phyloP scores from a whole-genome alignment of 2,329 filamentous ascomycete genomes.

The Fusarium sp. region DNA sequence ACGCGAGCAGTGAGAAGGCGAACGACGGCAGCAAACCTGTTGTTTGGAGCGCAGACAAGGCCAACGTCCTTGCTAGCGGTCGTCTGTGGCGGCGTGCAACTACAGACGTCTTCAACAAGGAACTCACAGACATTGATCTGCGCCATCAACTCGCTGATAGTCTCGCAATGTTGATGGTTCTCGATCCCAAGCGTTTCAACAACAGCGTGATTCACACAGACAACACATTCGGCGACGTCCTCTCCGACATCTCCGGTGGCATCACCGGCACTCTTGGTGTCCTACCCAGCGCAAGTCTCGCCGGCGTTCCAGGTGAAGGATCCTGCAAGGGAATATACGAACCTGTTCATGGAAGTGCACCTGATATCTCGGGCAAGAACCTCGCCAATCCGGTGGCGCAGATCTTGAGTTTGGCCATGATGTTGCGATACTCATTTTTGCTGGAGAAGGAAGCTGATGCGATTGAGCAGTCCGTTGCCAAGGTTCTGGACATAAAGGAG shows the following conservation, averaged over 20 bases:
- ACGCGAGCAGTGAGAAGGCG: slow-evolving; percentile 32
- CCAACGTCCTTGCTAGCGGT: slow-evolving; percentile 61
- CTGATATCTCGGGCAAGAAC: slow-evolving; percentile 77
- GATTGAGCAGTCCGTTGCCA: slow-evolving; percentile 71
- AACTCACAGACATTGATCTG: slow-evolving; percentile 55
- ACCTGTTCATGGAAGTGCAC: slow-evolving; percentile 78
- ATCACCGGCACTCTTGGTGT: slow-evolving; percentile 57
- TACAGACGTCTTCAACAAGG: slow-evolving; percentile 51
- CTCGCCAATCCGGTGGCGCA: slow-evolving; percentile 79
- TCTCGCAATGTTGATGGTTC: slow-evolving; percentile 59
- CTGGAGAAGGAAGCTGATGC: slow-evolving; percentile 68
- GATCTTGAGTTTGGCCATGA: slow-evolving; percentile 77
- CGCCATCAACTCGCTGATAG: slow-evolving; percentile 59
- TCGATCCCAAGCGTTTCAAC: slow-evolving; percentile 58
- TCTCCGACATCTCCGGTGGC: slow-evolving; percentile 58
- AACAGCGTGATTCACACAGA: slow-evolving; percentile 57
- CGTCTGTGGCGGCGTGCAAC: slow-evolving; percentile 60
- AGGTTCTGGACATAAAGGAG: slow-evolving; percentile 66
- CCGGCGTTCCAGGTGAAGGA: slow-evolving; percentile 52
- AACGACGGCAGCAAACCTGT: slow-evolving; percentile 46
- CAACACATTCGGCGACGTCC: slow-evolving; percentile 60
- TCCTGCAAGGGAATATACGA: slow-evolving; percentile 77
- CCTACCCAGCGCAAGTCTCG: slow-evolving; percentile 57
- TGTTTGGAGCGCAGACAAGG: slow-evolving; percentile 62
- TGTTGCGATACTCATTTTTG: slow-evolving; percentile 77